A percentile compares a stretch with the other conserved stretches of the same genome.
phyloP scores from a whole-genome alignment of 2,329 filamentous ascomycete species.

The Colletotrichum chlorophyti region DNA sequence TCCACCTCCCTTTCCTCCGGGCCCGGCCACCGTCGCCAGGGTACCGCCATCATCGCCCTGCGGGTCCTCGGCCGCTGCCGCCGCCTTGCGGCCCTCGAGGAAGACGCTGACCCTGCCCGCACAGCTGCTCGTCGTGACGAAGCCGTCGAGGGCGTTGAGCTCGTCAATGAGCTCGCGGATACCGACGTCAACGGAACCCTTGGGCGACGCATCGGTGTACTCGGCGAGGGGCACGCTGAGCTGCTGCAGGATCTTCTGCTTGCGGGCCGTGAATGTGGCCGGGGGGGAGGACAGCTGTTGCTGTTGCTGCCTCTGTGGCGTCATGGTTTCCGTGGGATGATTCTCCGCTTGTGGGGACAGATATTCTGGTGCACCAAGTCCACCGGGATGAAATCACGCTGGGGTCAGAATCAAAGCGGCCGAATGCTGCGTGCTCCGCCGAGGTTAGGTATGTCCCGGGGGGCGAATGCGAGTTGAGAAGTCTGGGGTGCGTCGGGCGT shows the following conservation, averaged over 20 bases:
- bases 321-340: slow-evolving; percentile 6
- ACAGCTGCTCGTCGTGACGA: slow-evolving; percentile 94
- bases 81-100: slow-evolving; percentile 72
- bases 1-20: slow-evolving; percentile 85
- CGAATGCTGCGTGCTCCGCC: no score
- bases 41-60: slow-evolving; percentile 27
- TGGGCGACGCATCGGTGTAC: slow-evolving; percentile 86
- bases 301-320: slow-evolving; percentile 1
- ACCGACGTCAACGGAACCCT: slow-evolving; percentile 82
- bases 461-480: no score
- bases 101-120: slow-evolving; percentile 88
- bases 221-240: slow-evolving; percentile 72
- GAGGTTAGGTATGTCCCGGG: no score
- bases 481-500: neutral
- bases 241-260: slow-evolving; percentile 74
- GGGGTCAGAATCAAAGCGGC: no score
- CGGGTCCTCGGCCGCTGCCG: neutral
- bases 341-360: neutral
- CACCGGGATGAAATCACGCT: no score
- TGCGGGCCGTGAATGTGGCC: slow-evolving; percentile 63
- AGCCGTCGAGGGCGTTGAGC: slow-evolving; percentile 76
- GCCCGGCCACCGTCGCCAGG: slow-evolving; percentile 55
- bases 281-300: slow-evolving; percentile 37
- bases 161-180: slow-evolving; percentile 79
- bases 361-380: no score